A percentile compares a stretch with the other conserved stretches of the same genome.
These are phyloP conservation scores for Penicillium sp. DNA, from an alignment of 2,329 filamentous ascomycete species.

Conservation along the genomic window DNA sequence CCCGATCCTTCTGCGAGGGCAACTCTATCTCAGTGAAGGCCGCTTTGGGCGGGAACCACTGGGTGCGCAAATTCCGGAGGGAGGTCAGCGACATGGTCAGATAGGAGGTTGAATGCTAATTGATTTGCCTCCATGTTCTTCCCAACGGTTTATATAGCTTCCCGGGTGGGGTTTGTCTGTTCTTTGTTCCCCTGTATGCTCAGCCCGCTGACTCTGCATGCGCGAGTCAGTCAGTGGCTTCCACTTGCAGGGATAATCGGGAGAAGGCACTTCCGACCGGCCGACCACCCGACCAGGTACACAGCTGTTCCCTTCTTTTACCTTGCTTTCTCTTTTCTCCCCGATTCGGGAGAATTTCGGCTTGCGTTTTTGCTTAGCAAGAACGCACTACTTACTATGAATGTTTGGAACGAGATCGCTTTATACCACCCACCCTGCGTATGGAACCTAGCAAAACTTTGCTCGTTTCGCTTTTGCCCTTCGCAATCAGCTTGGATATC, in stretches of 20 bases:
- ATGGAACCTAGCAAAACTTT: no score
- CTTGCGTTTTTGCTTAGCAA: no score
- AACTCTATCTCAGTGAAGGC: constrained; percentile 9
- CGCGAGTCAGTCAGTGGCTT: background rate
- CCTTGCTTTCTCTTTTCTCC: no score
- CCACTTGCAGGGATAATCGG: background rate
- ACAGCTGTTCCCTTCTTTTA: background rate
- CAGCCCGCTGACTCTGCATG: background rate
- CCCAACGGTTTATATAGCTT: background rate
- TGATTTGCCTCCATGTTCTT: background rate
- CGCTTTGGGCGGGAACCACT: constrained; percentile 3
- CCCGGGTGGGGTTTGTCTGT: background rate
- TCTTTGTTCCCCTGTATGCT: background rate
- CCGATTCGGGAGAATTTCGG: no score
- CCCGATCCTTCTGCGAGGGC: background rate
- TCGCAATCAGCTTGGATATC: no score
- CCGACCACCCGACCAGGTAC: background rate
- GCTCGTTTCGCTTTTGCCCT: no score
- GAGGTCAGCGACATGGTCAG: background rate
- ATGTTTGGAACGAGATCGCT: no score
- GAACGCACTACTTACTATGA: no score
- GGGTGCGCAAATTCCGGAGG: background rate
- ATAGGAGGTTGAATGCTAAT: background rate
- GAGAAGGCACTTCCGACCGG: background rate
- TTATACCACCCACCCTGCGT: no score